Evolutionary conservation across 1,139 yeast species (phyloP).

Genomic region (Zygosaccharomyces sapae): DNA sequence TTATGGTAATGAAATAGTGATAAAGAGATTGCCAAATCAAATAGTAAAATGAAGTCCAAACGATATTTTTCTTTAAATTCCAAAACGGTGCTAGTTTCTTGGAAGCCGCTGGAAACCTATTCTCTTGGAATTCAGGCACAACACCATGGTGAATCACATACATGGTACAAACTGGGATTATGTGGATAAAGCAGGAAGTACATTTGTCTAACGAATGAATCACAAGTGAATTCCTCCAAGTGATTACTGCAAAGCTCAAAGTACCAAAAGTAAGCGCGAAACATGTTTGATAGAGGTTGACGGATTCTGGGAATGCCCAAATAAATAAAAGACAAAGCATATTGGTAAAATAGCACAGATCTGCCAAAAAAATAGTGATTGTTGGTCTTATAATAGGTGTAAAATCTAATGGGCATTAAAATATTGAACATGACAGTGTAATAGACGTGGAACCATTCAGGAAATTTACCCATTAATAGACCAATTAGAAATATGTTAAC

Average conservation of each 20-base stretch:
- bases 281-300: constrained; percentile 69
- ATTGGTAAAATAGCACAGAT: constrained; percentile 89
- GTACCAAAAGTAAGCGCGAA: constrained; percentile 89
- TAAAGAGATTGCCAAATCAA: constrained; percentile 88
- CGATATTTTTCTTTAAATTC: constrained; percentile 66
- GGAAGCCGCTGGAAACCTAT: constrained; percentile 78
- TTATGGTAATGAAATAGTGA: constrained; percentile 86
- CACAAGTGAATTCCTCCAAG: constrained; percentile 94
- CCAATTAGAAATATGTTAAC: constrained; percentile 70
- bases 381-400: constrained; percentile 72
- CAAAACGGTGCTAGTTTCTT: constrained; percentile 44
- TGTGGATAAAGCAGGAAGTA: constrained; percentile 90
- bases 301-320: constrained; percentile 79
- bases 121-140: constrained; percentile 49
- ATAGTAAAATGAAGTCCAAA: constrained; percentile 77
- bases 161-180: constrained; percentile 84
- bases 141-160: constrained; percentile 83
- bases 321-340: constrained; percentile 61
- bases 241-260: constrained; percentile 85
- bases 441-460: constrained; percentile 69
- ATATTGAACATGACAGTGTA: constrained; percentile 61
- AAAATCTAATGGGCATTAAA: constrained; percentile 79
- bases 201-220: constrained; percentile 89
- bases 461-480: constrained; percentile 70
- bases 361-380: constrained; percentile 89